phyloP scores from a whole-genome alignment of 176 grass and related monocot genomes.

The Rhipidocladum racemiflorum region DNA sequence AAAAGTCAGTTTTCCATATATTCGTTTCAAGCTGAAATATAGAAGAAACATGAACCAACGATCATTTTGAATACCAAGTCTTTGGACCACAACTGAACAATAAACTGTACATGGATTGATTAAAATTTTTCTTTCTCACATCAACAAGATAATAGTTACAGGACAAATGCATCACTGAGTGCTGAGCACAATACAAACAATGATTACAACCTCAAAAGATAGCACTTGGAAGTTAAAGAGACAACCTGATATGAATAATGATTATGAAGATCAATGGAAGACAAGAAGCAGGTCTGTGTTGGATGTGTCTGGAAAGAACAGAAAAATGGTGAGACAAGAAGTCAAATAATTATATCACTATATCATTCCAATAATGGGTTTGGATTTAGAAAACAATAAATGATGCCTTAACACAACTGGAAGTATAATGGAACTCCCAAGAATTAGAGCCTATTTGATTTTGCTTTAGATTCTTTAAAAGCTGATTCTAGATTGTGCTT shows the following conservation, averaged over 20 bases:
- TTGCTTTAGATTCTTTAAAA: no score
- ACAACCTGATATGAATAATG: slow-evolving; percentile 97
- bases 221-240: neutral
- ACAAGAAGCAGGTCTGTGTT: slow-evolving; percentile 94
- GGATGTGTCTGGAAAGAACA: slow-evolving; percentile 77
- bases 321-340: slow-evolving; percentile 18
- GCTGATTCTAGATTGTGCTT: no score
- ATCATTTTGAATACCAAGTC: neutral
- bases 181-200: slow-evolving; percentile 26
- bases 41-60: neutral
- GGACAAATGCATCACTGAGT: slow-evolving; percentile 9
- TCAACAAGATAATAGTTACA: neutral
- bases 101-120: neutral
- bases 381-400: neutral
- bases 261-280: slow-evolving; percentile 97
- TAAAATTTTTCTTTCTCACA: neutral
- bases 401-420: neutral
- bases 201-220: slow-evolving; percentile 3
- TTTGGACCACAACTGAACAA: neutral
- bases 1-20: slow-evolving; percentile 1
- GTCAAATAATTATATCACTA: neutral
- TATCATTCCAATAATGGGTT: neutral
- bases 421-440: neutral
- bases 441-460: no score
- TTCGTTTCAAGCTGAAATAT: neutral